A percentile compares a stretch with the other conserved stretches of the same genome.
These are phyloP conservation scores for Canariomyces notabilis DNA, from an alignment of 2,329 filamentous ascomycete genomes.

Conservation along the genomic window DNA sequence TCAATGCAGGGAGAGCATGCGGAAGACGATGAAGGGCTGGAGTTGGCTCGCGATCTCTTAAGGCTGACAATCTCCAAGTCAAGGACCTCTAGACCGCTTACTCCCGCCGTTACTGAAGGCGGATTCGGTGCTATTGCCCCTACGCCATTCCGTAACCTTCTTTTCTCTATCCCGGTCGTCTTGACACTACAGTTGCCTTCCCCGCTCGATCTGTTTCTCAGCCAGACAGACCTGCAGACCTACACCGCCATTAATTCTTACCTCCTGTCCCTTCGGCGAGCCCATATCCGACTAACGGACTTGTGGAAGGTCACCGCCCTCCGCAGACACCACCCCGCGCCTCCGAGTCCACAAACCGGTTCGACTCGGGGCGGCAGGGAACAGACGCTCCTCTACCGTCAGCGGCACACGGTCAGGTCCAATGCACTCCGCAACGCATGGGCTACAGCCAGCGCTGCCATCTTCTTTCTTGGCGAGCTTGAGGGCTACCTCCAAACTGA, in stretches of 20 bases:
- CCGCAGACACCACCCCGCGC: slow-evolving; percentile 70
- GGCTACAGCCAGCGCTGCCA: slow-evolving; percentile 81
- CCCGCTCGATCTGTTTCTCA: slow-evolving; percentile 83
- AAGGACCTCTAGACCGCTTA: slow-evolving; percentile 35
- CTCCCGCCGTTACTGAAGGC: slow-evolving; percentile 30
- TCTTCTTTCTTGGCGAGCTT: slow-evolving; percentile 85
- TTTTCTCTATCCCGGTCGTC: slow-evolving; percentile 70
- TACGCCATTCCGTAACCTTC: slow-evolving; percentile 69
- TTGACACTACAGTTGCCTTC: slow-evolving; percentile 69
- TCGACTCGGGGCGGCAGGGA: slow-evolving; percentile 55
- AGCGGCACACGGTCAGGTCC: slow-evolving; percentile 58
- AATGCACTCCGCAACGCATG: slow-evolving; percentile 74
- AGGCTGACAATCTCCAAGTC: slow-evolving; percentile 59
- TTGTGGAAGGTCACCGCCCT: slow-evolving; percentile 82
- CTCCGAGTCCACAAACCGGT: slow-evolving; percentile 59
- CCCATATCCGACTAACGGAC: slow-evolving; percentile 76
- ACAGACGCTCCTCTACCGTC: slow-evolving; percentile 56
- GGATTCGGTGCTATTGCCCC: slow-evolving; percentile 35
- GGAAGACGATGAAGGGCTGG: slow-evolving; percentile 77
- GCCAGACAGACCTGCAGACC: slow-evolving; percentile 65
- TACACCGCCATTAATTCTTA: slow-evolving; percentile 89
- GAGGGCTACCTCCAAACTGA: slow-evolving; percentile 87
- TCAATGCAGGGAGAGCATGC: slow-evolving; percentile 63
- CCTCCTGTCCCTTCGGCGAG: slow-evolving; percentile 75
- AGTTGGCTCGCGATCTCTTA: slow-evolving; percentile 74